Conservation (phyloP, 169 alveolate genomes). For the Cryptosporidium andersoni region DNA sequence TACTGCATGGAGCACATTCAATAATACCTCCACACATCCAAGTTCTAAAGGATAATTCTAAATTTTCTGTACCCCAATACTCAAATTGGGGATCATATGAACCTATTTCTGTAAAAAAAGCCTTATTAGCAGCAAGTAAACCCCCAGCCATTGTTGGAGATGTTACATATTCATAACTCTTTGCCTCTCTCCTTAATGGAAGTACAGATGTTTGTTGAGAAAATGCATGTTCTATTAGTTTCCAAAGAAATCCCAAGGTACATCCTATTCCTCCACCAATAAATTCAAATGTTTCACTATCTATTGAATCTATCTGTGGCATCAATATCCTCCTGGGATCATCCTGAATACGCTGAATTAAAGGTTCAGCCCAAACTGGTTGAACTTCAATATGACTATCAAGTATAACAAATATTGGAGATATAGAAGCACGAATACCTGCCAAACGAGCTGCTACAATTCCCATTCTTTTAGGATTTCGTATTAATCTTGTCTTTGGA, state of each 20-base stretch:
- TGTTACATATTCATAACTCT: conserved; percentile 70
- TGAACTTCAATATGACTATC: conserved; percentile 80
- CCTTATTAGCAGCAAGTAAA: conserved; percentile 74
- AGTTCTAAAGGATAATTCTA: conserved; percentile 76
- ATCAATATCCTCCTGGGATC: conserved; percentile 74
- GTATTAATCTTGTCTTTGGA: conserved; percentile 73
- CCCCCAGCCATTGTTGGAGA: conserved; percentile 83
- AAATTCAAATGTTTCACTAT: conserved; percentile 74
- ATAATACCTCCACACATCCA: conserved; percentile 82
- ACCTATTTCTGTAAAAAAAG: conserved; percentile 74
- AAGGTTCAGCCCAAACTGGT: conserved; percentile 79
- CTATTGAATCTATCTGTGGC: conserved; percentile 80
- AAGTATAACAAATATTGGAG: conserved; percentile 75
- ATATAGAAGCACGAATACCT: conserved; percentile 73
- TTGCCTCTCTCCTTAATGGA: conserved; percentile 57
- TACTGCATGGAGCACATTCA: conserved; percentile 79
- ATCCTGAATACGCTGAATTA: conserved; percentile 72
- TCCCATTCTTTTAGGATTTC: conserved; percentile 75
- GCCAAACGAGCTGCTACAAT: conserved; percentile 79
- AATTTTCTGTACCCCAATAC: conserved; percentile 80
- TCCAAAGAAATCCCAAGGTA: conserved; percentile 77
- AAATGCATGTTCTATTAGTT: conserved; percentile 77
- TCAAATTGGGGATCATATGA: conserved; percentile 75
- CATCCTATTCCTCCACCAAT: conserved; percentile 80
- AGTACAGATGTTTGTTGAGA: conserved; percentile 56